Conservation (phyloP, 1,284 basidiomycete species). For the Sporisorium iseilematis-ciliati region DNA sequence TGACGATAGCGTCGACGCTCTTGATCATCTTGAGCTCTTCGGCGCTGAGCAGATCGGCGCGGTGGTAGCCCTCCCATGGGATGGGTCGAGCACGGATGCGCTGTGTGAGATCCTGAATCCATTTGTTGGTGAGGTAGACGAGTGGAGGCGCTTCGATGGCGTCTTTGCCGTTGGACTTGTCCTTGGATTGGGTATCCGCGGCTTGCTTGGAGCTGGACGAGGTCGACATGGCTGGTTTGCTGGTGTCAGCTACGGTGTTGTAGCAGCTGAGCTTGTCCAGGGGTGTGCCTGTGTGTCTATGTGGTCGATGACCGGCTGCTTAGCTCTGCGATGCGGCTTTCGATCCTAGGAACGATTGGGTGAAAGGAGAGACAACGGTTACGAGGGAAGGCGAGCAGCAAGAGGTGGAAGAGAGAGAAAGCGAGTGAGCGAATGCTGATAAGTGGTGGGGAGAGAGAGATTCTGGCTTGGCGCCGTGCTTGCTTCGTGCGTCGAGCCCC, state of each 20-base stretch:
- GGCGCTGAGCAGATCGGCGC: constrained; percentile 87
- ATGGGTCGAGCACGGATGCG: constrained; percentile 91
- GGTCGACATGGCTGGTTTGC: constrained; percentile 27
- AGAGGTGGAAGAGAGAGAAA: neutral
- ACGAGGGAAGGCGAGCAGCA: neutral
- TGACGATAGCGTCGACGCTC: constrained; percentile 80
- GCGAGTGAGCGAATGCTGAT: constrained; percentile 9
- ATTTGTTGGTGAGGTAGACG: constrained; percentile 85
- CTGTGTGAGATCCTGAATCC: constrained; percentile 85
- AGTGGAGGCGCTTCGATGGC: constrained; percentile 73
- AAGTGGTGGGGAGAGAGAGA: neutral
- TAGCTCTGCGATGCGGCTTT: neutral
- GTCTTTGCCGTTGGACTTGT: constrained; percentile 18
- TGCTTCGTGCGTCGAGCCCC: constrained; percentile 6
- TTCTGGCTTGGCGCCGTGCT: neutral
- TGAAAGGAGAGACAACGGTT: neutral
- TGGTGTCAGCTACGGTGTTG: neutral
- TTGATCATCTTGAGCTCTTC: constrained; percentile 88
- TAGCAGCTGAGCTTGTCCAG: neutral
- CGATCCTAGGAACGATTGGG: neutral
- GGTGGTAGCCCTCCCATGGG: constrained; percentile 98
- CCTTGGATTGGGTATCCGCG: constrained; percentile 12
- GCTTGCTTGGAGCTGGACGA: constrained; percentile 28
- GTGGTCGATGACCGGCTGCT: neutral
- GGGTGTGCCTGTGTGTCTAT: too few species aligned